Conservation (phyloP, 2,329 filamentous ascomycete species). For the Alternaria triticimaculans region DNA sequence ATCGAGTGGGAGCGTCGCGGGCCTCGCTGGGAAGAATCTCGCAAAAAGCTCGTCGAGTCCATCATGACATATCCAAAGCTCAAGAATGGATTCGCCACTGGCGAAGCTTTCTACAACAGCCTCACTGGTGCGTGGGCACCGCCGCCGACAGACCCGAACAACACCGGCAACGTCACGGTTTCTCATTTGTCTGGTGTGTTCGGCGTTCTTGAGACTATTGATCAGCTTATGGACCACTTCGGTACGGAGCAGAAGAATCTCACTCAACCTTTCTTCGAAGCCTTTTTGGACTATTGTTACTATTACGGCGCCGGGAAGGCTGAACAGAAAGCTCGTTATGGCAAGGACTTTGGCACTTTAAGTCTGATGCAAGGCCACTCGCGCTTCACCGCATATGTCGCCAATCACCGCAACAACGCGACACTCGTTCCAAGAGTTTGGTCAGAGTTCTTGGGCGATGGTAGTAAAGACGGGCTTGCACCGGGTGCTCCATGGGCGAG, state of each 20-base stretch:
- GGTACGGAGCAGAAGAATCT: slow-evolving; percentile 46
- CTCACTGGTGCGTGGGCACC: slow-evolving; percentile 59
- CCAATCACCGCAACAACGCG: slow-evolving; percentile 52
- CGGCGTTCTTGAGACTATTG: slow-evolving; percentile 64
- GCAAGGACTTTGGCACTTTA: slow-evolving; percentile 54
- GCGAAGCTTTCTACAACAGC: slow-evolving; percentile 60
- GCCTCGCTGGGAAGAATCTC: slow-evolving; percentile 60
- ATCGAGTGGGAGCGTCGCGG: slow-evolving; percentile 67
- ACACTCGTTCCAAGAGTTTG: slow-evolving; percentile 61
- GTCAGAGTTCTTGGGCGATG: slow-evolving; percentile 59
- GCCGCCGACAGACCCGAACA: slow-evolving; percentile 60
- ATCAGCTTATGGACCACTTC: slow-evolving; percentile 62
- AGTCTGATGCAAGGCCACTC: slow-evolving; percentile 65
- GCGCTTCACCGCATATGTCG: slow-evolving; percentile 63
- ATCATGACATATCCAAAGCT: slow-evolving; percentile 61
- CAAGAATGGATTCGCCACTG: slow-evolving; percentile 66
- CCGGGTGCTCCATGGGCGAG: slow-evolving; percentile 56
- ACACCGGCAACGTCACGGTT: slow-evolving; percentile 59
- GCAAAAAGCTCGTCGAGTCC: slow-evolving; percentile 57
- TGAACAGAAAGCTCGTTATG: slow-evolving; percentile 63
- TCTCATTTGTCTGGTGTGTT: slow-evolving; percentile 66
- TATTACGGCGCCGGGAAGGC: slow-evolving; percentile 60
- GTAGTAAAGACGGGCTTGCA: slow-evolving; percentile 39
- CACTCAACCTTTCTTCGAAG: slow-evolving; percentile 59
- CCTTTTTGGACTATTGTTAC: slow-evolving; percentile 67